These are phyloP conservation scores for Colletotrichum neosansevieriae DNA, from an alignment of 2,329 filamentous ascomycete genomes.

Conservation along the genomic window DNA sequence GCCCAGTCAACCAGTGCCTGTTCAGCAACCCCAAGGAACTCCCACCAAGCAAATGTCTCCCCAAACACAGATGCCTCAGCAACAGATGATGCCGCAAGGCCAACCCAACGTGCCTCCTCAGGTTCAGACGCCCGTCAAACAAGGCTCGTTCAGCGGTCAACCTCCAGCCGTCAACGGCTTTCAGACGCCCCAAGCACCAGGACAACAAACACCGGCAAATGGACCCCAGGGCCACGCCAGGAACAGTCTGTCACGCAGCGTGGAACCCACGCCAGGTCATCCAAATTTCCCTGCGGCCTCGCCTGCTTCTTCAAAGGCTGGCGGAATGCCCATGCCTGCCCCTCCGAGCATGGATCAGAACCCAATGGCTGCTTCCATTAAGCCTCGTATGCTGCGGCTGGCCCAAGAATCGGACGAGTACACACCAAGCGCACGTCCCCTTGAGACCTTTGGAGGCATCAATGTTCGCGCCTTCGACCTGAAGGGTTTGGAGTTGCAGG, in stretches of 20 bases:
- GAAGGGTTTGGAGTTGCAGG: slow-evolving; percentile 75
- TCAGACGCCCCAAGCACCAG: slow-evolving; percentile 56
- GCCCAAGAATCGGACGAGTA: slow-evolving; percentile 65
- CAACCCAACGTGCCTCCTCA: slow-evolving; percentile 50
- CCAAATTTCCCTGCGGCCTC: slow-evolving; percentile 59
- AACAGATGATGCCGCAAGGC: slow-evolving; percentile 53
- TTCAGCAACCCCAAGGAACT: slow-evolving; percentile 49
- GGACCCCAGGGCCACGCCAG: slow-evolving; percentile 58
- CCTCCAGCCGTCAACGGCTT: slow-evolving; percentile 61
- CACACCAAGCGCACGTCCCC: slow-evolving; percentile 64
- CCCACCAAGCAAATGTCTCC: slow-evolving; percentile 58
- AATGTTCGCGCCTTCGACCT: slow-evolving; percentile 74
- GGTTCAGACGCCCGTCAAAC: slow-evolving; percentile 58
- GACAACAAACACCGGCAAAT: slow-evolving; percentile 59
- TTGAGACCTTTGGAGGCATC: slow-evolving; percentile 78
- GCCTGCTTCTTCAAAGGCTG: slow-evolving; percentile 56
- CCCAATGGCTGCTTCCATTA: slow-evolving; percentile 40
- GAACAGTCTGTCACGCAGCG: slow-evolving; percentile 64
- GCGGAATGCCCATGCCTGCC: slow-evolving; percentile 56
- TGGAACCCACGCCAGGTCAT: slow-evolving; percentile 58
- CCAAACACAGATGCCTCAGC: slow-evolving; percentile 45
- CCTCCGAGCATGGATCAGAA: slow-evolving; percentile 35
- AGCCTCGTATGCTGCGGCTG: slow-evolving; percentile 53
- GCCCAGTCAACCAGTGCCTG: slow-evolving; percentile 49
- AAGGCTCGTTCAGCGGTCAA: slow-evolving; percentile 61